Conservation (phyloP, 768 basidiomycete genomes). For the Mycena rosella region DNA sequence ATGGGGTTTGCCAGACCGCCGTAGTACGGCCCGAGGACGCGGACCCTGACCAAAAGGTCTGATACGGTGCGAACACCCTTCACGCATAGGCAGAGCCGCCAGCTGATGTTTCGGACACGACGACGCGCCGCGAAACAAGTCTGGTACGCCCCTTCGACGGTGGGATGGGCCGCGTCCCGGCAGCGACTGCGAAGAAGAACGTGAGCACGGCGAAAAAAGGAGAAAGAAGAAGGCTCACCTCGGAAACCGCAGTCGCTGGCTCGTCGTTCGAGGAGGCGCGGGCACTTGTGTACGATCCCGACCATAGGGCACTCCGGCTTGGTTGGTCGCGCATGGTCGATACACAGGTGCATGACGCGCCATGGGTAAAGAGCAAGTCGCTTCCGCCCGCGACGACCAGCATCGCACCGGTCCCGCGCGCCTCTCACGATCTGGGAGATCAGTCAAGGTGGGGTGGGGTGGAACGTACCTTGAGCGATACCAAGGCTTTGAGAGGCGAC, state of each 20-base stretch:
- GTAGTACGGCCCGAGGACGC: no score
- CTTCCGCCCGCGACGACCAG: no score
- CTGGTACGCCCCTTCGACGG: not conserved
- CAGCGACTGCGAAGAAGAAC: not conserved
- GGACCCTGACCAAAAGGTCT: not conserved
- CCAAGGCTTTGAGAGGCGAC: no score
- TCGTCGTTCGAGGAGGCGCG: not conserved
- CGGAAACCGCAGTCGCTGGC: not conserved
- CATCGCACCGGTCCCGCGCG: no score
- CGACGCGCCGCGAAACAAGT: not conserved
- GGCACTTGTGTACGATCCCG: not conserved
- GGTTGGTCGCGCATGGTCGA: not conserved
- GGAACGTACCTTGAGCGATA: no score
- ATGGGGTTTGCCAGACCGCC: no score
- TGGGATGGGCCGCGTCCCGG: not conserved
- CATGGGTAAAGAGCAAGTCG: not conserved
- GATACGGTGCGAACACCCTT: not conserved
- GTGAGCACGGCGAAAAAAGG: not conserved
- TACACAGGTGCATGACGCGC: no score
- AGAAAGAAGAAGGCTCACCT: not conserved
- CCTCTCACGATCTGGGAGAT: no score
- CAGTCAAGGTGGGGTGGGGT: no score
- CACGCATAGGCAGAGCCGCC: not conserved
- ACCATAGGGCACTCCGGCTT: not conserved
- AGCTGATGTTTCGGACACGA: not conserved